Conservation (phyloP, 2,329 filamentous ascomycete species). For the Bertia moriformis region DNA sequence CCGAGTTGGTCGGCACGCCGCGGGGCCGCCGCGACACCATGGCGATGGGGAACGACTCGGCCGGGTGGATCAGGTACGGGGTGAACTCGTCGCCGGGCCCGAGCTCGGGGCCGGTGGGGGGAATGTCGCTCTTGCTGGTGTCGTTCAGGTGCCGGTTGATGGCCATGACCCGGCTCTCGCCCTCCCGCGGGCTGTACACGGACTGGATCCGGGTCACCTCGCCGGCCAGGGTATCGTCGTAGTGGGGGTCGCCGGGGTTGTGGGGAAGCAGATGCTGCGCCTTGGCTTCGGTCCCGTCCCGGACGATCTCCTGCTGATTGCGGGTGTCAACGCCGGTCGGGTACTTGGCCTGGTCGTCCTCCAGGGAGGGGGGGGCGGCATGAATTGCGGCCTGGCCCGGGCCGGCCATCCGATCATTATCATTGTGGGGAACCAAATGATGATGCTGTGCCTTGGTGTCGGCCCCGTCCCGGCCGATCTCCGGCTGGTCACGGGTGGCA, state of each 20-base stretch:
- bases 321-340: too few relatives aligned
- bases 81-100: conserved; percentile 41
- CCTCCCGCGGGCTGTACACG: conserved; percentile 28
- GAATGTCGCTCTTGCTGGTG: conserved; percentile 33
- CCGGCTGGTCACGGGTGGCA: too few relatives aligned
- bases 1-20: conserved; percentile 45
- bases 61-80: conserved; percentile 44
- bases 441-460: too few relatives aligned
- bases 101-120: conserved; percentile 36
- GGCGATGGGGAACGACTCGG: conserved; percentile 50
- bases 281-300: conserved; percentile 9
- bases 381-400: too few relatives aligned
- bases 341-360: conserved; percentile 7
- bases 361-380: too few relatives aligned
- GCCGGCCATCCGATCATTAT: too few relatives aligned
- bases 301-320: conserved; percentile 6
- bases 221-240: conserved; percentile 42
- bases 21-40: conserved; percentile 57
- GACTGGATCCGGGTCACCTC: conserved; percentile 51
- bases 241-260: conserved; percentile 42
- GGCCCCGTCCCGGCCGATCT: too few relatives aligned
- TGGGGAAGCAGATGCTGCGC: conserved; percentile 17
- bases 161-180: conserved; percentile 39
- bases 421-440: too few relatives aligned
- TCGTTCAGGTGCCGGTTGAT: conserved; percentile 54